Evolutionary conservation across 1,139 yeast species (phyloP).

Genomic region (Yamadazyma buinensis): DNA sequence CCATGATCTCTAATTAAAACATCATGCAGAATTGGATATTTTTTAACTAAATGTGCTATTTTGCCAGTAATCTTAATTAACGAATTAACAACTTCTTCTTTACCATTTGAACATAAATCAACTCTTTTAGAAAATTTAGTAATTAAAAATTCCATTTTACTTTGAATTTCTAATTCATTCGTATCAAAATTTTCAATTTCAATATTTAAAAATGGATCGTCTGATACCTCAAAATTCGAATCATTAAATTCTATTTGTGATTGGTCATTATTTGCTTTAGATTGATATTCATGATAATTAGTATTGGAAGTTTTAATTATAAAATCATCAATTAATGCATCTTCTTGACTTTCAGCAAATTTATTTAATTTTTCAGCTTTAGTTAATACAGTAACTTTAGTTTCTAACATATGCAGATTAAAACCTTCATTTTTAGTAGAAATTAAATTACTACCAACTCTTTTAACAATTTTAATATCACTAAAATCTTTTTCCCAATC

Average conservation of each 20-base stretch:
- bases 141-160: conserved; percentile 40
- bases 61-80: conserved; percentile 38
- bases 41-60: conserved; percentile 38
- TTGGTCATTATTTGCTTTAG: neutral
- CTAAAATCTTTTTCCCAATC: conserved; percentile 36
- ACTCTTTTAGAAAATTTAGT: conserved; percentile 32
- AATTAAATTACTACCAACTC: neutral
- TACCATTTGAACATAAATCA: conserved; percentile 27
- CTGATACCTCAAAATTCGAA: neutral
- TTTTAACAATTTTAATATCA: conserved; percentile 13
- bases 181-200: conserved; percentile 43
- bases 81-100: conserved; percentile 29
- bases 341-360: conserved; percentile 26
- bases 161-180: conserved; percentile 40
- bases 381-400: conserved; percentile 8
- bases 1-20: conserved; percentile 49
- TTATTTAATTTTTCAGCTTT: conserved; percentile 29
- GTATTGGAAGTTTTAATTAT: neutral
- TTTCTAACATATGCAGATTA: neutral
- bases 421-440: neutral
- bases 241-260: neutral
- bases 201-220: conserved; percentile 38
- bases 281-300: conserved; percentile 1
- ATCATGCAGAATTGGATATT: conserved; percentile 41
- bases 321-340: conserved; percentile 4